A percentile compares a stretch with the other conserved stretches of the same genome.
Evolutionary conservation across 2,329 filamentous ascomycete species (phyloP).

Genomic region (Alternaria burnsii): DNA sequence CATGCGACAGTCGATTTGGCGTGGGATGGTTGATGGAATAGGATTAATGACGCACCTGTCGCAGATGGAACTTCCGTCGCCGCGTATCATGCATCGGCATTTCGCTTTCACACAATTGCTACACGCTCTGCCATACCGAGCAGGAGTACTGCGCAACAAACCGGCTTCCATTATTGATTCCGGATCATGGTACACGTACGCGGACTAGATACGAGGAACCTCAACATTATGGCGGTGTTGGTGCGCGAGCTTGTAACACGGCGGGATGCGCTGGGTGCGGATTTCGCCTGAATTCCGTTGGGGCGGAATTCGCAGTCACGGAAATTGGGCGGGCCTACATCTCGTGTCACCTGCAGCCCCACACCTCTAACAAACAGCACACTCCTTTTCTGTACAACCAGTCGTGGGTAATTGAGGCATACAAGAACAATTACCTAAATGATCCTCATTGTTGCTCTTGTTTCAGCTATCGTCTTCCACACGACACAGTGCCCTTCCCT

Average conservation of each 20-base stretch:
- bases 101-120: constrained; percentile 36
- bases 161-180: constrained; percentile 23
- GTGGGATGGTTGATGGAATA: not conserved
- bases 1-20: not conserved
- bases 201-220: not conserved
- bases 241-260: not conserved
- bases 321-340: not conserved
- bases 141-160: constrained; percentile 24
- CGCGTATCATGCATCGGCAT: constrained; percentile 32
- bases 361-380: too few species aligned
- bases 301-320: not conserved
- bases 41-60: constrained; percentile 28
- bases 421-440: not conserved
- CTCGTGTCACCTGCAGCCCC: not conserved
- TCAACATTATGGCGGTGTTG: not conserved
- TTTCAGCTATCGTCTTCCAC: not conserved
- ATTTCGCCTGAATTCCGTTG: not conserved
- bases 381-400: too few species aligned
- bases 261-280: not conserved
- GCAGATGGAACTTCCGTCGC: constrained; percentile 22
- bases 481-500: not conserved
- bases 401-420: not conserved
- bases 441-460: not conserved
- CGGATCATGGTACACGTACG: not conserved
- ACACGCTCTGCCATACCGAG: constrained; percentile 40